phyloP scores from a whole-genome alignment of 2,329 filamentous ascomycete genomes.

The Chalaropsis thielavioides region DNA sequence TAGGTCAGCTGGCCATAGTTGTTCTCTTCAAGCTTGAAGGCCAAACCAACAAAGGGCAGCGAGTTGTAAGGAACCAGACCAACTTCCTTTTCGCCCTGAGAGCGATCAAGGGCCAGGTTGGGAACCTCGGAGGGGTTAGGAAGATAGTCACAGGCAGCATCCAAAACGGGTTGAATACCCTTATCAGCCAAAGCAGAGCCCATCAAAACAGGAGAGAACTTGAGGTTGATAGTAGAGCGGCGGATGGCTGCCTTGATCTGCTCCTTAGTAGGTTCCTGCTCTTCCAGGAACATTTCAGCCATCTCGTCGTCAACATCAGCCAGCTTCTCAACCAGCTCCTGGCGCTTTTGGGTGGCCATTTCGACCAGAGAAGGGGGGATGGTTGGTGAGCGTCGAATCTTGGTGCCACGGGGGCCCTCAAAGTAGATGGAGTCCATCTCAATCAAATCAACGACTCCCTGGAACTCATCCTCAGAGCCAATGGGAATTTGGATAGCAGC shows the following conservation, averaged over 20 bases:
- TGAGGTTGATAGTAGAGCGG: conserved; percentile 70
- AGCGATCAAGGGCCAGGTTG: conserved; percentile 77
- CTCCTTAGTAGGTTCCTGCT: conserved; percentile 58
- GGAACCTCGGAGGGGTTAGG: conserved; percentile 82
- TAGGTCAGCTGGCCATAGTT: conserved; percentile 98
- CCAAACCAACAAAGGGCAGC: conserved; percentile 83
- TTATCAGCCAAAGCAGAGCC: conserved; percentile 91
- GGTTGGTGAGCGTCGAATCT: conserved; percentile 59
- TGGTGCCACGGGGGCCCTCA: conserved; percentile 67
- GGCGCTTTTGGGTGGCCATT: conserved; percentile 69
- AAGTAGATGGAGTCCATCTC: conserved; percentile 90
- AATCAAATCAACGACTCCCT: conserved; percentile 84
- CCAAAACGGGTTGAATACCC: conserved; percentile 88
- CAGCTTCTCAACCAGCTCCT: conserved; percentile 79
- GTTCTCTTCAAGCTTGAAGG: conserved; percentile 98
- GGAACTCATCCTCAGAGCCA: conserved; percentile 77
- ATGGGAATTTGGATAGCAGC: conserved; percentile 93
- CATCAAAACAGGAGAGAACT: conserved; percentile 94
- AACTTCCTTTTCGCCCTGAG: conserved; percentile 62
- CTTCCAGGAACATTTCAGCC: conserved; percentile 84
- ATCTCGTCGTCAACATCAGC: conserved; percentile 98
- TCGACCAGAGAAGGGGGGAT: conserved; percentile 66
- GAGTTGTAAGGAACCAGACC: conserved; percentile 88
- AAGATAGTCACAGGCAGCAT: conserved; percentile 89
- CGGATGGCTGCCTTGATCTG: conserved; percentile 91